Evolutionary conservation across 306 rosid species (phyloP).

Genomic region (Arachis stenosperma): DNA sequence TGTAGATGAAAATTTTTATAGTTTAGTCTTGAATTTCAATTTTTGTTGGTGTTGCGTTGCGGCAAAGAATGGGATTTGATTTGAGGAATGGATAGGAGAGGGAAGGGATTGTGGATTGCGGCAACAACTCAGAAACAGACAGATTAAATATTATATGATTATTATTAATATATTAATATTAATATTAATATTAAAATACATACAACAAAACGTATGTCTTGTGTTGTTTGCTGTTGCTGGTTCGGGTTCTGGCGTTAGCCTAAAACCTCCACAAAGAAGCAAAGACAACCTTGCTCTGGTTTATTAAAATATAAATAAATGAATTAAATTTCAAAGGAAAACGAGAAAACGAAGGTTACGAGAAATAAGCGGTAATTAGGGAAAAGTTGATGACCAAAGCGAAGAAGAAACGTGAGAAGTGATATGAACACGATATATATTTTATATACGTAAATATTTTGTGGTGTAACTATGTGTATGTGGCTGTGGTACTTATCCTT

Average conservation of each 20-base stretch:
- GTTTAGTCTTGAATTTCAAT: not conserved
- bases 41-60: not conserved
- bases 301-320: not conserved
- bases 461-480: not conserved
- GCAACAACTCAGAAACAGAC: conserved; percentile 23
- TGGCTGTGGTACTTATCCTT: no score
- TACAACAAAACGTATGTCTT: not conserved
- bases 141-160: not conserved
- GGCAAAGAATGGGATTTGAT: conserved; percentile 26
- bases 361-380: not conserved
- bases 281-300: conserved; percentile 16
- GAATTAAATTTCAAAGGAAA: not conserved
- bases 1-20: not conserved
- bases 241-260: conserved; percentile 12
- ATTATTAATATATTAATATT: not conserved
- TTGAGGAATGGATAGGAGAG: conserved; percentile 19
- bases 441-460: no score
- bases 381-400: not conserved
- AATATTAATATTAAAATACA: not conserved
- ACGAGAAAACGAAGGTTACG: not conserved
- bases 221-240: not conserved
- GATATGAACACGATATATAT: no score
- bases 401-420: not conserved
- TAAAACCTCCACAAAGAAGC: conserved; percentile 24
- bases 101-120: conserved; percentile 2